Evolutionary conservation across 1,284 basidiomycete genomes (phyloP).

Genomic region (Melampsora americana): DNA sequence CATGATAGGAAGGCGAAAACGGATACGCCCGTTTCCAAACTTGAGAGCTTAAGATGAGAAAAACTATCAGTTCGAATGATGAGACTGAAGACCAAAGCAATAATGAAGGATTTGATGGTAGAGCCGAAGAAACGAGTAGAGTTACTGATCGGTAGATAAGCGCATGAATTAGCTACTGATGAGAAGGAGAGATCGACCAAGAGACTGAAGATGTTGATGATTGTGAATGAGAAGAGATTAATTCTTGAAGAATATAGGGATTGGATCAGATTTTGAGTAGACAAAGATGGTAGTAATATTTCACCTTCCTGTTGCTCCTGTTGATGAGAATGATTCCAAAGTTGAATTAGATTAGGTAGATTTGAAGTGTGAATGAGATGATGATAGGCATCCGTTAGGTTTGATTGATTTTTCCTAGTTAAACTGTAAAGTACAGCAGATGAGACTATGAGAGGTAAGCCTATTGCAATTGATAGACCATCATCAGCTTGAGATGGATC

Average conservation of each 20-base stretch:
- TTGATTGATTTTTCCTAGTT: conserved; percentile 41
- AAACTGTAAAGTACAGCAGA: conserved; percentile 48
- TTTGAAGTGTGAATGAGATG: background rate
- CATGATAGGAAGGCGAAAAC: conserved; percentile 86
- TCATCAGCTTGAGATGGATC: conserved; percentile 48
- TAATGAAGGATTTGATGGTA: conserved; percentile 45
- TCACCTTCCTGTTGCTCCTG: conserved; percentile 23
- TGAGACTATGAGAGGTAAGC: conserved; percentile 49
- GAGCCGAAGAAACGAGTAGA: conserved; percentile 51
- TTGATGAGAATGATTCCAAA: conserved; percentile 50
- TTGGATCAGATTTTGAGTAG: conserved; percentile 47
- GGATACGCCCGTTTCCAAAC: conserved; percentile 70
- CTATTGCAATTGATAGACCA: conserved; percentile 49
- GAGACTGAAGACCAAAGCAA: conserved; percentile 34
- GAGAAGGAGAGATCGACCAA: conserved; percentile 52
- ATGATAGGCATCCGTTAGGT: conserved; percentile 5
- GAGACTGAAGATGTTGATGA: conserved; percentile 52
- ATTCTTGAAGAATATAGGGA: conserved; percentile 51
- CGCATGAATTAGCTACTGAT: conserved; percentile 49
- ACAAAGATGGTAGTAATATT: background rate
- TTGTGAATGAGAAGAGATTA: conserved; percentile 53
- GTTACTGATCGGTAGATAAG: conserved; percentile 52
- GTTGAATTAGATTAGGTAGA: conserved; percentile 45
- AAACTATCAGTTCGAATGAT: conserved; percentile 46
- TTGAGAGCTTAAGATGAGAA: conserved; percentile 59